Evolutionary conservation across 306 rosid genomes (phyloP), one percentile per base, ranked within the genome.

Genomic region (Delonix regia): DNA sequence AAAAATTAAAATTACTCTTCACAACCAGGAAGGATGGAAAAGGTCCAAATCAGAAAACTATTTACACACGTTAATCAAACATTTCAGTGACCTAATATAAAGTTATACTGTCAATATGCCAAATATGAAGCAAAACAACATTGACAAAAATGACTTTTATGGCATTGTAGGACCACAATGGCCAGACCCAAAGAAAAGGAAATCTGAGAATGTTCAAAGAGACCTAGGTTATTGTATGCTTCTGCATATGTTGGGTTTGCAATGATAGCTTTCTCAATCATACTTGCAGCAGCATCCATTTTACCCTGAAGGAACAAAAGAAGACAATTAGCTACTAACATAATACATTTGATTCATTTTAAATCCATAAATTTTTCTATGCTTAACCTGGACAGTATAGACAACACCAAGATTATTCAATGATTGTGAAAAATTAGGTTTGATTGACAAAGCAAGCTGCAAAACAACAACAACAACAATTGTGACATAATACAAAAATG

Each of bases 211-310:
- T n/a, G 36, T 73, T 73, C 7, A 25, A 47, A 69, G 71, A 70
- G 42, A 96, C 99, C 99, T 88, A 96, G 86, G 85, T 96, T 96
- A 84, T 96, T 96, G 84, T 93, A 96, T 15, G 99, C 99, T 83
- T 96, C 99, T 38, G 98, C 98, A 80, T 96, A 96, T 68, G 99
- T 91, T 9, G 99, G 99, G 86, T 93, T 96, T 76, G 98, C 99
- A 74, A 87, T 55, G 83, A 96, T 96, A 47, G 99, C 98, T 85
- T 96, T 96, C 88, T 96, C 99, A 71, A 96, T 96, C 99, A 96
- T 93, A 85, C 86, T 96, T 69, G 98, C 98, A 21, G 99, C 99
- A 79, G 97, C 92, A 73, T 96, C 99, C 92, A 96, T 91, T 89
- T 96, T 96, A 55, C 99, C 99, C 99, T 96, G 94, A 63, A 74